Percentiles rank a stretch among this genome's conserved stretches.
These are phyloP conservation scores for Lanmaoa pseudosensibilis DNA, from an alignment of 768 basidiomycete species.

Conservation along the genomic window DNA sequence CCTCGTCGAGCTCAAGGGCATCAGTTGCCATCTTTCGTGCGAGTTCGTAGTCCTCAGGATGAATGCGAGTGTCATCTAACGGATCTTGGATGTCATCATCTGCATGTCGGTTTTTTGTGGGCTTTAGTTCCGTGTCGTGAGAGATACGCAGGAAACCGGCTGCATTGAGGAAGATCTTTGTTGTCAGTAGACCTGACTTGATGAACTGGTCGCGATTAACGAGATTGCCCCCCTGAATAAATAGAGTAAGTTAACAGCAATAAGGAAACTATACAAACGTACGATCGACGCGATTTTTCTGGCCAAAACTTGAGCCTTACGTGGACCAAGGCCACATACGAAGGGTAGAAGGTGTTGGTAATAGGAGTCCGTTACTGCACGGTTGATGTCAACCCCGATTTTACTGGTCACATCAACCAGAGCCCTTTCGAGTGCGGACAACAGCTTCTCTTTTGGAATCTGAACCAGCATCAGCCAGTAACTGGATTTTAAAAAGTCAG, in stretches of 20 bases:
- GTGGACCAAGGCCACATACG: constrained; percentile 89
- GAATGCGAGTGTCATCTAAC: constrained; percentile 92
- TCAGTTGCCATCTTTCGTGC: constrained; percentile 99
- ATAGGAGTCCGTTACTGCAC: constrained; percentile 83
- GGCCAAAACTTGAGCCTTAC: constrained; percentile 84
- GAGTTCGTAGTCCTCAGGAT: constrained; percentile 96
- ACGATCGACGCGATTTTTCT: constrained; percentile 80
- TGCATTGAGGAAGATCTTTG: constrained; percentile 89
- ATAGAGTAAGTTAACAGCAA: background rate
- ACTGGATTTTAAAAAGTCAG: background rate
- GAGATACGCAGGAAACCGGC: constrained; percentile 88
- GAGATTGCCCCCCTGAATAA: constrained; percentile 75
- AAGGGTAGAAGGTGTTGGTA: constrained; percentile 88
- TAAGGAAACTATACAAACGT: constrained; percentile 26
- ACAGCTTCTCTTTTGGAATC: constrained; percentile 85
- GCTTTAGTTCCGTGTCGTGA: constrained; percentile 65
- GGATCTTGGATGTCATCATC: constrained; percentile 81
- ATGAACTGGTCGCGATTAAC: constrained; percentile 88
- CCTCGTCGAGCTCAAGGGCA: constrained; percentile 95
- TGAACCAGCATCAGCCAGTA: constrained; percentile 33
- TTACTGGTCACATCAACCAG: constrained; percentile 89
- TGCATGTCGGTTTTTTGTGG: constrained; percentile 55
- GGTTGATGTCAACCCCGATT: constrained; percentile 96
- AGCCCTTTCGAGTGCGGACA: constrained; percentile 77
- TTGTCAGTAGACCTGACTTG: constrained; percentile 73